phyloP scores from a whole-genome alignment of 192 early-diverging fungal species.

The Ramicandelaber brevisporus region DNA sequence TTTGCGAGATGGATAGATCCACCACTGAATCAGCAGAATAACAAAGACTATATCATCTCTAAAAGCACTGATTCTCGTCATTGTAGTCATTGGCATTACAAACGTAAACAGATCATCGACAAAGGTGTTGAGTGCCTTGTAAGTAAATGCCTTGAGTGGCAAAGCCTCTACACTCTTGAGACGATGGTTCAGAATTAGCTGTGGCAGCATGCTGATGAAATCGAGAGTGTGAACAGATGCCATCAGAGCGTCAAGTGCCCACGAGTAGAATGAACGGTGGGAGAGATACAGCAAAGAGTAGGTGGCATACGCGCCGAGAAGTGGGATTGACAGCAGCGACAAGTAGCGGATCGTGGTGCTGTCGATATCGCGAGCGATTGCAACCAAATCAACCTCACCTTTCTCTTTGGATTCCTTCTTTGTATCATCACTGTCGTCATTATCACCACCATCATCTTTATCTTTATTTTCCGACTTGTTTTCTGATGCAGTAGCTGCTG shows the following conservation, averaged over 20 bases:
- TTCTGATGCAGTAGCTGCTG: neutral
- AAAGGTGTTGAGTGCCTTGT: conserved; percentile 23
- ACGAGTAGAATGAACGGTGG: conserved; percentile 21
- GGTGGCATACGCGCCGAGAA: conserved; percentile 15
- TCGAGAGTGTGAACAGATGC: conserved; percentile 24
- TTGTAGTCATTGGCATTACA: conserved; percentile 26
- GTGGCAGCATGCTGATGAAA: conserved; percentile 28
- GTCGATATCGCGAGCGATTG: conserved; percentile 17
- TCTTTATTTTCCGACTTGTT: neutral
- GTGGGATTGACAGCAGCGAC: conserved; percentile 13
- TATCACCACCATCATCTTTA: too few species aligned
- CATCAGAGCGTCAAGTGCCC: conserved; percentile 18
- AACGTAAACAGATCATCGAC: conserved; percentile 30
- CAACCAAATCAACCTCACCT: too few species aligned
- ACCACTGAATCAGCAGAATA: conserved; percentile 23
- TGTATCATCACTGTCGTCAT: too few species aligned
- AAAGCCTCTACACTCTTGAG: conserved; percentile 25
- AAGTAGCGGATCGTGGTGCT: conserved; percentile 21
- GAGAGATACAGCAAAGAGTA: conserved; percentile 18
- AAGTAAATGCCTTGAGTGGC: conserved; percentile 23
- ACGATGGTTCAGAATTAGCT: conserved; percentile 28
- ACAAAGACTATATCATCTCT: conserved; percentile 26
- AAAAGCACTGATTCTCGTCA: conserved; percentile 24
- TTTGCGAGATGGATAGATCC: conserved; percentile 6
- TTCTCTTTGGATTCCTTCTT: too few species aligned